Conservation (phyloP, 805 yeast genomes). For the Wickerhamomyces mucosus region DNA sequence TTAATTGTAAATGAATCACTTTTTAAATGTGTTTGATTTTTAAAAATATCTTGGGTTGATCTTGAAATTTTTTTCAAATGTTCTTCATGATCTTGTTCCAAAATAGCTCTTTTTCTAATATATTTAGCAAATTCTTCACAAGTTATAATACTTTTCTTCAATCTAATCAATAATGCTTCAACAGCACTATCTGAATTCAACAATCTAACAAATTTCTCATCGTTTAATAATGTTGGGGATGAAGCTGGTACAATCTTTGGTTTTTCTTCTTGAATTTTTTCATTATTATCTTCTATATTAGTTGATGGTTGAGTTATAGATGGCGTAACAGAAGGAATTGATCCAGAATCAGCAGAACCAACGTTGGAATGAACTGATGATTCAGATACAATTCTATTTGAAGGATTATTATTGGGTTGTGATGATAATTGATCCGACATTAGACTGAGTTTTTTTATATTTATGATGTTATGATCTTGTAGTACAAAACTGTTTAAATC, state of each 20-base stretch:
- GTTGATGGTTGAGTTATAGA: neutral
- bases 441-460: too few species aligned
- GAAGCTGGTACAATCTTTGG: slow-evolving; percentile 17
- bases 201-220: slow-evolving; percentile 40
- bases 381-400: neutral
- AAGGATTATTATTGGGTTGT: neutral
- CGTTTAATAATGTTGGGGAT: slow-evolving; percentile 32
- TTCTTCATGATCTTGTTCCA: slow-evolving; percentile 70
- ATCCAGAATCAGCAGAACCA: neutral
- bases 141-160: slow-evolving; percentile 72
- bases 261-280: neutral
- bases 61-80: slow-evolving; percentile 66
- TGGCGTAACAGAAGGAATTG: neutral
- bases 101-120: slow-evolving; percentile 64
- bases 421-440: too few species aligned
- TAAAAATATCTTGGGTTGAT: slow-evolving; percentile 40
- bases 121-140: slow-evolving; percentile 81
- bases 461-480: too few species aligned
- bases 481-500: too few species aligned
- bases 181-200: slow-evolving; percentile 68
- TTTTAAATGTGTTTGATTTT: slow-evolving; percentile 32
- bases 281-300: slow-evolving; percentile 1
- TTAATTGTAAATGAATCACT: slow-evolving; percentile 58
- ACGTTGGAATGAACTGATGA: neutral
- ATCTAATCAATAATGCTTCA: slow-evolving; percentile 57